Conservation (phyloP, 306 rosid species). For the Prosopis cineraria region DNA sequence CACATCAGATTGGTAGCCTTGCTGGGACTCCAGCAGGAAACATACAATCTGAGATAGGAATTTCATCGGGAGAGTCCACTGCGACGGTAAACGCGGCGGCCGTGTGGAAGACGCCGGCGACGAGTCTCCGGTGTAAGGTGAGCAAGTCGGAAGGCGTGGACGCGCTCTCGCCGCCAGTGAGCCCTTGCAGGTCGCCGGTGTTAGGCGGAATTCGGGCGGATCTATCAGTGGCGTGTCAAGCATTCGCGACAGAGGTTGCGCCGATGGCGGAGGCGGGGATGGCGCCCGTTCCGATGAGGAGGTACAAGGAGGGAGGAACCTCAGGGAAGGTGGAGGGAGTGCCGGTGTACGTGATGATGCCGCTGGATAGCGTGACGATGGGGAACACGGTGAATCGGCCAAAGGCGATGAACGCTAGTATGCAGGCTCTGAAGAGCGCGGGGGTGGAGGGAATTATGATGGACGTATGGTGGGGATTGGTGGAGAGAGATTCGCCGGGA, state of each 20-base stretch:
- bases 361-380: conserved; percentile 86
- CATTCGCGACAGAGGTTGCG: conserved; percentile 52
- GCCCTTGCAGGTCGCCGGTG: conserved; percentile 61
- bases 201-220: conserved; percentile 51
- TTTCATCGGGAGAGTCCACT: conserved; percentile 34
- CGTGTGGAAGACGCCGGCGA: conserved; percentile 46
- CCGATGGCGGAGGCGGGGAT: background rate
- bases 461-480: conserved; percentile 99
- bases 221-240: conserved; percentile 71
- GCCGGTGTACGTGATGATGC: conserved; percentile 98
- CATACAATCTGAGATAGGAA: conserved; percentile 12
- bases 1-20: conserved; percentile 59
- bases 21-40: conserved; percentile 39
- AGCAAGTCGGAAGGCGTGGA: conserved; percentile 39
- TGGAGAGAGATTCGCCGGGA: conserved; percentile 76
- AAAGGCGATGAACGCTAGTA: conserved; percentile 88
- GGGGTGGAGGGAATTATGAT: conserved; percentile 96
- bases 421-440: conserved; percentile 86
- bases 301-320: conserved; percentile 33
- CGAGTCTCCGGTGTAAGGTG: conserved; percentile 43
- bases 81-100: conserved; percentile 47
- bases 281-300: conserved; percentile 28
- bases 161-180: conserved; percentile 44
- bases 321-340: conserved; percentile 51
- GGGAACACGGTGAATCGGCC: conserved; percentile 69